A percentile compares a stretch with the other conserved stretches of the same genome.
phyloP scores from a whole-genome alignment of 495 filamentous ascomycete genomes.

The Neurospora sp. region DNA sequence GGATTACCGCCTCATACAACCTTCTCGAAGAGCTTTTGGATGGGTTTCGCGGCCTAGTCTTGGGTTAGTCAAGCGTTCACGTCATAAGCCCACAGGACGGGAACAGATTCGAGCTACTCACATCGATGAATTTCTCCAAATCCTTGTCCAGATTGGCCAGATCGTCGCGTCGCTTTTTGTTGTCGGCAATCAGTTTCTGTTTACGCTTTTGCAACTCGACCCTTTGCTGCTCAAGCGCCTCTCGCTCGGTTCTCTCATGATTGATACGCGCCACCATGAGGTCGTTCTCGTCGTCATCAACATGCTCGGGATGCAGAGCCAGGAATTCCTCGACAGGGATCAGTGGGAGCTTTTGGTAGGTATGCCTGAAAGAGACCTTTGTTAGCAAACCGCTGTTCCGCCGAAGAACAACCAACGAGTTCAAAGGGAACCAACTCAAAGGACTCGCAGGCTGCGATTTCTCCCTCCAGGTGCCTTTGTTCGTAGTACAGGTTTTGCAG shows the following conservation, averaged over 20 bases:
- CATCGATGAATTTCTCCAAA: conserved; percentile 83
- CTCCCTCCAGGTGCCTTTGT: conserved; percentile 77
- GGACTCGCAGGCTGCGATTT: conserved; percentile 82
- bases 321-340: conserved; percentile 79
- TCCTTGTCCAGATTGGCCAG: conserved; percentile 79
- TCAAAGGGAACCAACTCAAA: conserved; percentile 62
- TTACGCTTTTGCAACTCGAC: conserved; percentile 84
- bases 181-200: conserved; percentile 82
- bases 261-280: conserved; percentile 89
- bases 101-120: conserved; percentile 17
- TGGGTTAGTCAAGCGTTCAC: conserved; percentile 14
- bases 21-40: conserved; percentile 75
- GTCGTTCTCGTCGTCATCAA: conserved; percentile 57
- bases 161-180: conserved; percentile 91
- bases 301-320: conserved; percentile 62
- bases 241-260: conserved; percentile 77
- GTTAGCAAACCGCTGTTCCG: background rate
- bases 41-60: conserved; percentile 67
- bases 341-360: conserved; percentile 75
- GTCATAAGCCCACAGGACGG: background rate
- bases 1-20: conserved; percentile 30
- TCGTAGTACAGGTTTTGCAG: conserved; percentile 97
- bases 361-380: conserved; percentile 50
- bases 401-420: background rate
- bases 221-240: conserved; percentile 76